These are phyloP conservation scores for Elongisporangium anandrum DNA, from an alignment of 352 stramenopile species.

Conservation along the genomic window DNA sequence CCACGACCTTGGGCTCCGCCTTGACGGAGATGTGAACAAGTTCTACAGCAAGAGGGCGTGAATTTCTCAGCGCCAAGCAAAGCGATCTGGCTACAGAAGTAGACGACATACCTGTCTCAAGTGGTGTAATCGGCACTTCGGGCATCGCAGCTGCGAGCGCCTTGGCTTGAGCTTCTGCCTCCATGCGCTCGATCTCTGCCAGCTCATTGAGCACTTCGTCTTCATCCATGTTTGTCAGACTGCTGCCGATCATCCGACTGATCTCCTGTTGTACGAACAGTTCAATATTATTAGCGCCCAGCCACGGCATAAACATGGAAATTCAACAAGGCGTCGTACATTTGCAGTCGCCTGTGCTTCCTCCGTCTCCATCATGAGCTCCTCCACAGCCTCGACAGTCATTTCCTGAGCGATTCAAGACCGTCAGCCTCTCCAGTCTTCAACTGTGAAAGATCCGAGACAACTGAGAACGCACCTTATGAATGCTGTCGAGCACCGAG, in stretches of 20 bases:
- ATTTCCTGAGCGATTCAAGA: constrained; percentile 54
- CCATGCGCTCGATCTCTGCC: constrained; percentile 75
- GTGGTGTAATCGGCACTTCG: constrained; percentile 35
- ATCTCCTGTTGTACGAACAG: constrained; percentile 61
- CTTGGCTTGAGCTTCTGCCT: constrained; percentile 51
- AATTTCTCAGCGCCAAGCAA: background rate
- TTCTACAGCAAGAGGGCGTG: background rate
- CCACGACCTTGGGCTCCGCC: constrained; percentile 1
- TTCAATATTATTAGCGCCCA: background rate
- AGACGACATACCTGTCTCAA: constrained; percentile 34
- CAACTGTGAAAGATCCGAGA: background rate
- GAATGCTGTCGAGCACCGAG: constrained; percentile 82
- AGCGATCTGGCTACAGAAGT: background rate
- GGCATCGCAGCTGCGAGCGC: constrained; percentile 51
- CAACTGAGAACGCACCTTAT: constrained; percentile 42
- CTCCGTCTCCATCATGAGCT: constrained; percentile 86
- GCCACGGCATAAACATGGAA: background rate
- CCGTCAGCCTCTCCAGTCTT: constrained; percentile 1
- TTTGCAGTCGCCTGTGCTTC: constrained; percentile 77
- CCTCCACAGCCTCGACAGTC: constrained; percentile 82
- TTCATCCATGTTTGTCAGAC: constrained; percentile 78
- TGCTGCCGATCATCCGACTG: constrained; percentile 73
- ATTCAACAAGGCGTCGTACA: constrained; percentile 26
- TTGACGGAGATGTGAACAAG: background rate
- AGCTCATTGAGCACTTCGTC: constrained; percentile 82